phyloP scores from a whole-genome alignment of 2,329 filamentous ascomycete genomes.

The Colletotrichum coccodes region DNA sequence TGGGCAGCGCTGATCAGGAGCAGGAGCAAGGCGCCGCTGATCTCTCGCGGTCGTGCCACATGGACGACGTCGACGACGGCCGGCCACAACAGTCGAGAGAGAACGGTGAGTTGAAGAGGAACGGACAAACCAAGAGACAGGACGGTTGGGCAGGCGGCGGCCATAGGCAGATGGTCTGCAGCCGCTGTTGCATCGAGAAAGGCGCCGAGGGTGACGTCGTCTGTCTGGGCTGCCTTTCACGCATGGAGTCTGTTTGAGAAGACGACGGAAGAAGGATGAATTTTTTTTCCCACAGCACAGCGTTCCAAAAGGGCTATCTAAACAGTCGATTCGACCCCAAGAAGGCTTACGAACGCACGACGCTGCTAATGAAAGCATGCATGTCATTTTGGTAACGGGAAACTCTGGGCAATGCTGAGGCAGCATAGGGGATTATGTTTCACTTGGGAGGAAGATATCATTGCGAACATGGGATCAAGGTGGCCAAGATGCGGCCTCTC shows the following conservation, averaged over 20 bases:
- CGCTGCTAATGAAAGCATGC: constrained; percentile 31
- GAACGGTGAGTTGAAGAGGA: constrained; percentile 9
- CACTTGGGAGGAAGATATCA: constrained; percentile 7
- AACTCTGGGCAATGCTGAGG: constrained; percentile 7
- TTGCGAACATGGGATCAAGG: not conserved
- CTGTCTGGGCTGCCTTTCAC: constrained; percentile 70
- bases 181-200: constrained; percentile 74
- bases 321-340: not conserved
- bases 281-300: constrained; percentile 4
- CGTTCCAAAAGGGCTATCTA: not conserved
- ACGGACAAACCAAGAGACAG: not conserved
- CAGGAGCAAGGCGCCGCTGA: constrained; percentile 32
- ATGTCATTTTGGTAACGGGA: constrained; percentile 7
- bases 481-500: not conserved
- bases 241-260: constrained; percentile 50
- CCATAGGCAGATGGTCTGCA: constrained; percentile 69
- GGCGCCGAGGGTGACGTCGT: constrained; percentile 73
- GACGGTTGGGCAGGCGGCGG: constrained; percentile 52
- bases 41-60: constrained; percentile 57
- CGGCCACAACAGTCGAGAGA: constrained; percentile 25
- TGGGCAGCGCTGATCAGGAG: constrained; percentile 4
- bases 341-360: not conserved
- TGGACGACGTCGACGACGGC: constrained; percentile 58
- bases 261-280: not conserved
- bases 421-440: constrained; percentile 9